Evolutionary conservation across 148 eudicot genomes (phyloP), one percentile per base, ranked within the genome.

Genomic region (Persicaria tinctoria): DNA sequence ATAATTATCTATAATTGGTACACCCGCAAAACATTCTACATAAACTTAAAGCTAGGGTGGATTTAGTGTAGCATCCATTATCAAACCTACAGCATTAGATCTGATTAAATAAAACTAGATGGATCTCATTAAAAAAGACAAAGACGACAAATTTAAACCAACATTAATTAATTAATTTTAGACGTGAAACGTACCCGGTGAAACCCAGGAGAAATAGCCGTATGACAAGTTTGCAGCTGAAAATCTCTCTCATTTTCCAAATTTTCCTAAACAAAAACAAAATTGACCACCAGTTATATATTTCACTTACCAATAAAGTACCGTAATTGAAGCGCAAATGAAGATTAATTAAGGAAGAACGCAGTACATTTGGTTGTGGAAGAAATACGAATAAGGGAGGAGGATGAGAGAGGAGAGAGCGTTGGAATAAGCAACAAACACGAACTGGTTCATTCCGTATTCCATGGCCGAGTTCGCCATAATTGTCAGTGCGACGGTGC

Each of bases 401-500:
- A 91, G 86, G 6, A 91, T 76, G 70, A 86, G 4, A 5, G 97
- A 89, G 4, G 89, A 83, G 73, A 89, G 87, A 51, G 87, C 90
- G 76, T 91, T 91, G 2, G 97, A 83, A 41, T 91, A 89, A 12
- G 86, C 89, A 70, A 91, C 97, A 57, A 91, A 91, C 16, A 91
- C 97, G 74, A 81, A 89, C n/a, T 89, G 93, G 76, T 86, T 91
- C 86, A 87, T 81, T 16, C 93, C 97, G 50, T 48, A 47, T n/a
- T 78, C 74, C 88, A 88, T 84, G 56, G 82, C 82, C 2, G 89
- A 84, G 84, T 86, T 87, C 4, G 87, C 92, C 70, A 86, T 82
- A 8, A 90, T 88, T 5, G 92, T 90, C 66, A 90, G 78, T n/a
- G 82, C 92, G 32, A 90, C 87, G 18, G 86, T 88, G 70, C 85